Evolutionary conservation across 2,329 filamentous ascomycete genomes (phyloP).

Genomic region (Ascochyta fabae): DNA sequence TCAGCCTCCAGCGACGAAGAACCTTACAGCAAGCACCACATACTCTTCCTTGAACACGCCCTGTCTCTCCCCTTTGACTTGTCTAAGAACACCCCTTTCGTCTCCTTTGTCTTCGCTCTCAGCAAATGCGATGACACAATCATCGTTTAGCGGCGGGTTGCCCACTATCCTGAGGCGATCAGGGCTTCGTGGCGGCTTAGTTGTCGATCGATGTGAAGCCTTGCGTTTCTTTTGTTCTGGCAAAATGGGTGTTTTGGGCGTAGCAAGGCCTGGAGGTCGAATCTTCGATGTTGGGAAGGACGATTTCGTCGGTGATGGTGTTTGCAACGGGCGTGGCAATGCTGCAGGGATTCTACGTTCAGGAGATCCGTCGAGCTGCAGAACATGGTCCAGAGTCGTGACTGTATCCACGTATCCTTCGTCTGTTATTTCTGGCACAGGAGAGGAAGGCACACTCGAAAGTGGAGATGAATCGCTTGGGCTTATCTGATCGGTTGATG

Average conservation of each 20-base stretch:
- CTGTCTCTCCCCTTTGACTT: conserved; percentile 48
- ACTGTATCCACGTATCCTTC: neutral
- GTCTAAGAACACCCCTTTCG: conserved; percentile 42
- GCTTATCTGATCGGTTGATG: too few relatives aligned
- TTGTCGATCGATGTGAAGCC: neutral
- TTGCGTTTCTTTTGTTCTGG: conserved; percentile 23
- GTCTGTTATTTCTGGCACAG: neutral
- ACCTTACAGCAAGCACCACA: conserved; percentile 52
- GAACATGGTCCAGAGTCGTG: neutral
- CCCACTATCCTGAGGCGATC: conserved; percentile 31
- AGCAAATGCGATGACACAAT: conserved; percentile 48
- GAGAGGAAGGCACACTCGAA: conserved; percentile 23
- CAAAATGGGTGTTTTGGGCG: conserved; percentile 1
- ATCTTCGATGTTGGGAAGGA: neutral
- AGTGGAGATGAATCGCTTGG: conserved; percentile 7
- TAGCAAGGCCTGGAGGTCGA: neutral
- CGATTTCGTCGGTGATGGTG: neutral
- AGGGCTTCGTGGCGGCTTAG: conserved; percentile 15
- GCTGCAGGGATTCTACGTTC: neutral
- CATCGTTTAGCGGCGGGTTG: conserved; percentile 39
- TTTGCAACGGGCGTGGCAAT: neutral
- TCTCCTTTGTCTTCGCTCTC: conserved; percentile 22
- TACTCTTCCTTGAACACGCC: conserved; percentile 52
- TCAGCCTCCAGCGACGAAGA: conserved; percentile 26
- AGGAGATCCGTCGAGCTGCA: conserved; percentile 18